Evolutionary conservation across 1,284 basidiomycete species (phyloP), one percentile per base, ranked within the genome.

Genomic region (Puccinia triticina): DNA sequence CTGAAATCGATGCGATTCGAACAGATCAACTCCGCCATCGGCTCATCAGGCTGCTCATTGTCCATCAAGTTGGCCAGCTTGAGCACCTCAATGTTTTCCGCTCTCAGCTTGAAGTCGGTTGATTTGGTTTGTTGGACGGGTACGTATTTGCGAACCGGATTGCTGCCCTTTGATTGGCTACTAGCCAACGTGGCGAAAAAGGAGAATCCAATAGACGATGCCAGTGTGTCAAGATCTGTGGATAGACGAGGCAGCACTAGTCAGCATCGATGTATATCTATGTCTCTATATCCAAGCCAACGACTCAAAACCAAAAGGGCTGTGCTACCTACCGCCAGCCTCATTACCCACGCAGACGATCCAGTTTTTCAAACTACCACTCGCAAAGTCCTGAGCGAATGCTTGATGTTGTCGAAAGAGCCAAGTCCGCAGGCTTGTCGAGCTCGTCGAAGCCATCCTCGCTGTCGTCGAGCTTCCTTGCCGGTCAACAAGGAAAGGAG

Each of bases 171-270:
- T 7, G 53, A 34, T 21, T 34, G 23, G 40, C 46, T 50, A 14
- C 69, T 72, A 14, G 37, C 18, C 34, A 84, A 64, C 18, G 61
- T 77, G 1, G 84, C 83, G 74, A 94, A 89, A 90, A 92, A 94
- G 0, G 94, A 91, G 87, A 91, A 94, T 1, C 91, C 92, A 82
- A 97, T 90, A 1, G 95, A 91, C 82, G 92, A 93, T 0, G 94
- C 93, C 40, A 96, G 87, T 16, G 92, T 92, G 88, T 98, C 95
- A 57, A 97, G 91, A 88, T 98, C 95, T 97, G 85, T 23, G 32
- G 1, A 75, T 10, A 34, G 5, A 26, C n/a, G 40, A 26, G n/a
- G 21, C 40, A 43, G 32, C 12, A 43, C 26, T 46, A 32, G 21
- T 67, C n/a, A 57, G 26, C 8, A 53, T 43, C 40, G 12, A 12